Percentiles rank a stretch among this genome's conserved stretches.
phyloP scores from a whole-genome alignment of 2,329 filamentous ascomycete species.

The Fusarium miscanthi region DNA sequence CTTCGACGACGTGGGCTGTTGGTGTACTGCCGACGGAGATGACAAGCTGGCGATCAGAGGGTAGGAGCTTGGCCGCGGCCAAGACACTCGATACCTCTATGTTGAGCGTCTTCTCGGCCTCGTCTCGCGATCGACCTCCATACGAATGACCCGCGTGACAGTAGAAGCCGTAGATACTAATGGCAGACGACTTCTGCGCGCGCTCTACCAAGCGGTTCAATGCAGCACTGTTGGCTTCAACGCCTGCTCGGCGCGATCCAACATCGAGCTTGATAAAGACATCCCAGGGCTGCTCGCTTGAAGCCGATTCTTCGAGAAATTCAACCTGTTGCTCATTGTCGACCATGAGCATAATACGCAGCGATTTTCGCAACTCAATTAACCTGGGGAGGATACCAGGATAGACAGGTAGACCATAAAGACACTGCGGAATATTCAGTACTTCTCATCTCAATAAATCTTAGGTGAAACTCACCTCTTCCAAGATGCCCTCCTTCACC shows the following conservation, averaged over 20 bases:
- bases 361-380: slow-evolving; percentile 41
- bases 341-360: slow-evolving; percentile 52
- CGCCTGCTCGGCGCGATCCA: slow-evolving; percentile 50
- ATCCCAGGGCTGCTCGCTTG: slow-evolving; percentile 44
- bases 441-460: background rate
- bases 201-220: slow-evolving; percentile 45
- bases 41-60: slow-evolving; percentile 42
- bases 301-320: slow-evolving; percentile 42
- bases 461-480: slow-evolving; percentile 47
- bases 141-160: slow-evolving; percentile 55
- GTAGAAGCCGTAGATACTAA: slow-evolving; percentile 52
- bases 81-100: slow-evolving; percentile 49
- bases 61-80: slow-evolving; percentile 46
- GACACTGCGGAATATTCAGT: slow-evolving; percentile 36
- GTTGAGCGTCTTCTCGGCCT: slow-evolving; percentile 47
- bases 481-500: slow-evolving; percentile 53
- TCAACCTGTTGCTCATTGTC: slow-evolving; percentile 51
- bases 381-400: slow-evolving; percentile 49
- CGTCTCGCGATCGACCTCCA: slow-evolving; percentile 44
- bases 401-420: slow-evolving; percentile 56
- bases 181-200: slow-evolving; percentile 44
- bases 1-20: slow-evolving; percentile 51
- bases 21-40: slow-evolving; percentile 52
- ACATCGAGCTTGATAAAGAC: slow-evolving; percentile 54
- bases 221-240: slow-evolving; percentile 42